phyloP scores from a whole-genome alignment of 495 filamentous ascomycete species.

The Usnea hakonensis region DNA sequence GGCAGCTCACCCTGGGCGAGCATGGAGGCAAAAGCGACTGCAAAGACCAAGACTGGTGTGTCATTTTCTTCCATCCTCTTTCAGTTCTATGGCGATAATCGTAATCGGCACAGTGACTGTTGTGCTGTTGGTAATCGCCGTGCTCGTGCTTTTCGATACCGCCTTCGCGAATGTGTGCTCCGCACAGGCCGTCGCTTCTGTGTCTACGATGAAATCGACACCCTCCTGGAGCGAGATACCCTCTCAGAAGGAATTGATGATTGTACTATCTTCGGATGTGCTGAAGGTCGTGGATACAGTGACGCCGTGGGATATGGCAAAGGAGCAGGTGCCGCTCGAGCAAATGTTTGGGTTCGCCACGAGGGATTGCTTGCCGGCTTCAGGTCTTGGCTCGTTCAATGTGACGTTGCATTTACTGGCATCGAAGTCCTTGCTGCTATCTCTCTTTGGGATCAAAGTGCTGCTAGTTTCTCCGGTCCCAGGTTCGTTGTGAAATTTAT shows the following conservation, averaged over 20 bases:
- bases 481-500: too few relatives aligned
- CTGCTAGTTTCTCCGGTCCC: too few relatives aligned
- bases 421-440: background rate
- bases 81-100: too few relatives aligned
- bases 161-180: background rate
- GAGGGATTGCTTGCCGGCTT: background rate
- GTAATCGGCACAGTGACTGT: background rate
- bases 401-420: background rate
- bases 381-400: background rate
- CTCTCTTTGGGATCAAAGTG: too few relatives aligned
- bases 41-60: background rate
- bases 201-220: background rate
- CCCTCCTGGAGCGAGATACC: background rate
- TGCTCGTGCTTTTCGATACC: background rate
- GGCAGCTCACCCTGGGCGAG: background rate
- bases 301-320: background rate
- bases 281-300: slow-evolving; percentile 2
- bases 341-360: background rate
- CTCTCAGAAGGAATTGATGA: background rate
- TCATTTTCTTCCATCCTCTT: background rate
- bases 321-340: background rate
- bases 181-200: background rate
- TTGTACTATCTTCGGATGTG: background rate
- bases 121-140: background rate
- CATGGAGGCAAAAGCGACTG: background rate